These are phyloP conservation scores for Kodamaea kaohsiungensis DNA, from an alignment of 805 yeast genomes.

Conservation along the genomic window DNA sequence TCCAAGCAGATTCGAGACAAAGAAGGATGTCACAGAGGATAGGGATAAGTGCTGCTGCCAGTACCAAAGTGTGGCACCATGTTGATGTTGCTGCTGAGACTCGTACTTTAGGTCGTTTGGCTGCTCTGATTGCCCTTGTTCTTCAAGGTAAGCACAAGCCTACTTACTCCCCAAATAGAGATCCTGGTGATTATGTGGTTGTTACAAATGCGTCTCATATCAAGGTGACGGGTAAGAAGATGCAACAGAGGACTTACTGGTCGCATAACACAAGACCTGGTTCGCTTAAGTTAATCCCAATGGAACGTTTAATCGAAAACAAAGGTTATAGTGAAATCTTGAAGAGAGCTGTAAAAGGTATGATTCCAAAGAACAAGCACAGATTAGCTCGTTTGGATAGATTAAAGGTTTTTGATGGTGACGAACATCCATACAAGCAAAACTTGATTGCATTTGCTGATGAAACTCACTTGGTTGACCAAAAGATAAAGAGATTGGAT, in stretches of 20 bases:
- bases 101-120: constrained; percentile 89
- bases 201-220: constrained; percentile 87
- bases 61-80: constrained; percentile 93
- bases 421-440: constrained; percentile 80
- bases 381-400: constrained; percentile 80
- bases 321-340: constrained; percentile 88
- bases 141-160: constrained; percentile 99
- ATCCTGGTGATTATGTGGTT: constrained; percentile 95
- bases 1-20: neutral
- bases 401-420: constrained; percentile 83
- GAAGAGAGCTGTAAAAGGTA: constrained; percentile 86
- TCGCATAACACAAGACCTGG: constrained; percentile 91
- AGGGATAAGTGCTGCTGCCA: constrained; percentile 65
- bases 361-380: constrained; percentile 91
- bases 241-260: constrained; percentile 81
- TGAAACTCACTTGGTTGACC: constrained; percentile 56
- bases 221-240: constrained; percentile 82
- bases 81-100: constrained; percentile 83
- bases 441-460: constrained; percentile 87
- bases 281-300: constrained; percentile 75
- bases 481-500: constrained; percentile 42
- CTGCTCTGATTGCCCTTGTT: constrained; percentile 82
- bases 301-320: constrained; percentile 72
- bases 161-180: constrained; percentile 66
- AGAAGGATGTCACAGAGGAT: constrained; percentile 46